phyloP scores from a whole-genome alignment of 441 rosid species.

The Capsella rubella region DNA sequence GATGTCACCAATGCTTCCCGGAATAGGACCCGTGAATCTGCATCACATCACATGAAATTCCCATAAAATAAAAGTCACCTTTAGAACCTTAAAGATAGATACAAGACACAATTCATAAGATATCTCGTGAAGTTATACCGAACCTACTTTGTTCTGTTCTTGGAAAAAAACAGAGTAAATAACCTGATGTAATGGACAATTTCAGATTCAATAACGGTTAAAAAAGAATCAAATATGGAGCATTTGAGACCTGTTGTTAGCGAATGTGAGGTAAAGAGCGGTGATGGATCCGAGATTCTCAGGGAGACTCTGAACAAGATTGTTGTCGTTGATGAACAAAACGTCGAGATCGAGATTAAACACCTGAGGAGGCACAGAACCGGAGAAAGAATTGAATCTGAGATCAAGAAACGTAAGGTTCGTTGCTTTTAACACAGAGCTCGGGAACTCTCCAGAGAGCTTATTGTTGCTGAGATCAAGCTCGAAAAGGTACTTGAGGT shows the following conservation, averaged over 20 bases:
- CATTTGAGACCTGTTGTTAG: conserved; percentile 63
- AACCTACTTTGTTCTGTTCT: conserved; percentile 12
- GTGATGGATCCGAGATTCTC: conserved; percentile 63
- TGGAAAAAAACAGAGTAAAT: conserved; percentile 13
- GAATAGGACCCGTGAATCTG: conserved; percentile 70
- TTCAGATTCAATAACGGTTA: not conserved
- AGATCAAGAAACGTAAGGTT: conserved; percentile 71
- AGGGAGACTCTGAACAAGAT: conserved; percentile 58
- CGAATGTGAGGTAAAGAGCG: conserved; percentile 68
- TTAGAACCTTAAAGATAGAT: not conserved
- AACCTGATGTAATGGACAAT: not conserved
- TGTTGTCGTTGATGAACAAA: conserved; percentile 78
- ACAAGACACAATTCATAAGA: not conserved
- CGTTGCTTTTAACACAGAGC: conserved; percentile 62
- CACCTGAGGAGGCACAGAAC: conserved; percentile 76
- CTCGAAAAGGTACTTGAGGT: conserved; percentile 75
- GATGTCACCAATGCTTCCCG: conserved; percentile 61
- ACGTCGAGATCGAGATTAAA: conserved; percentile 67
- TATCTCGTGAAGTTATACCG: not conserved
- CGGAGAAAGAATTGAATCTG: conserved; percentile 70
- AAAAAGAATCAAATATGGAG: not conserved
- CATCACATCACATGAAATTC: conserved; percentile 22
- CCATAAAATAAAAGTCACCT: not conserved
- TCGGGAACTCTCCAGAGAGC: conserved; percentile 79
- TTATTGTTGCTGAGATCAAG: conserved; percentile 84